A percentile compares a stretch with the other conserved stretches of the same genome.
phyloP scores from a whole-genome alignment of 768 basidiomycete genomes.

The Lyophyllum decastes region DNA sequence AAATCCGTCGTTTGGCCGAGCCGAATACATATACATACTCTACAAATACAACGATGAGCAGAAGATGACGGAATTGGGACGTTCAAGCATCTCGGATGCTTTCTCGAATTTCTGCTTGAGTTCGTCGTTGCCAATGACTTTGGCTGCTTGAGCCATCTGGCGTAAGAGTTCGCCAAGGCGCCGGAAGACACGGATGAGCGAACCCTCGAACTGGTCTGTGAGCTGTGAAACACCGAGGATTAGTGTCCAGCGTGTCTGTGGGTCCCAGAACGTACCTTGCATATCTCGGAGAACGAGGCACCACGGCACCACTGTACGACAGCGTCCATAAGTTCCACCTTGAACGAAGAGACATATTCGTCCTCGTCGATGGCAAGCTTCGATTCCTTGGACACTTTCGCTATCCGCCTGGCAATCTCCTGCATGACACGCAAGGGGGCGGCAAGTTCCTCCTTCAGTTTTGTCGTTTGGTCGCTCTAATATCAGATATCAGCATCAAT shows the following conservation, averaged over 20 bases:
- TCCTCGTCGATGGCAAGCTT: conserved; percentile 89
- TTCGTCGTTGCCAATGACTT: conserved; percentile 95
- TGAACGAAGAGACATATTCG: conserved; percentile 95
- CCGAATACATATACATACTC: background rate
- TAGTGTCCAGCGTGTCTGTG: background rate
- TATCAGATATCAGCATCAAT: background rate
- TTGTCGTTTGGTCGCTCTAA: conserved; percentile 84
- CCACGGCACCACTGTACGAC: conserved; percentile 99
- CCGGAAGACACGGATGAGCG: conserved; percentile 93
- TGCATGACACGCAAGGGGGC: conserved; percentile 93
- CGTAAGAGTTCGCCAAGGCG: conserved; percentile 91
- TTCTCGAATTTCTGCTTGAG: conserved; percentile 93
- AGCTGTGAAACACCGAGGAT: conserved; percentile 50
- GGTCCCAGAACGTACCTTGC: conserved; percentile 64
- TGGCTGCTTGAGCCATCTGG: conserved; percentile 95
- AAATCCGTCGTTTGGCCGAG: background rate
- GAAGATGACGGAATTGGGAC: conserved; percentile 93
- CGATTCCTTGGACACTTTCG: conserved; percentile 94
- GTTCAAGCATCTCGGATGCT: conserved; percentile 88
- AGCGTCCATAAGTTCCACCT: conserved; percentile 98
- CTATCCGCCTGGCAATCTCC: conserved; percentile 92
- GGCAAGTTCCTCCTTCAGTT: conserved; percentile 91
- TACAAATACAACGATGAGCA: conserved; percentile 84
- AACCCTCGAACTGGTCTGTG: conserved; percentile 96
- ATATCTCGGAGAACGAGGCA: conserved; percentile 92